phyloP scores from a whole-genome alignment of 2,329 filamentous ascomycete species.

The Pseudogymnoascus sp. region DNA sequence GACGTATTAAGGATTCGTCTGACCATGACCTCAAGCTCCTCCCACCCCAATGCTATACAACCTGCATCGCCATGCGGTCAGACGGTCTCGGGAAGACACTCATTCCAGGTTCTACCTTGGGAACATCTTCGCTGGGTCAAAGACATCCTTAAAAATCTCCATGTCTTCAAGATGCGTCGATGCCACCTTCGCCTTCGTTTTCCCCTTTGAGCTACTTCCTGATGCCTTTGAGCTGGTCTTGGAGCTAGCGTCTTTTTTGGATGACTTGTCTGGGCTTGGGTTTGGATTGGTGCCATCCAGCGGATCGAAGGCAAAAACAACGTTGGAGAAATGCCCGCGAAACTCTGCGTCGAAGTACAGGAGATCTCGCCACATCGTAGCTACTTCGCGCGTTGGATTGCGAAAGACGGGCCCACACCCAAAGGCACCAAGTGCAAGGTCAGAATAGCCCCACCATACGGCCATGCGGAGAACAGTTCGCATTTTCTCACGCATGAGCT shows the following conservation, averaged over 20 bases:
- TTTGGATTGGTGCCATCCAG: constrained; percentile 22
- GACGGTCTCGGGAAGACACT: neutral
- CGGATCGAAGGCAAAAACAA: constrained; percentile 58
- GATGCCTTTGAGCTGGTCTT: constrained; percentile 32
- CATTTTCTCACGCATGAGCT: constrained; percentile 66
- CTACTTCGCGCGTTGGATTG: constrained; percentile 57
- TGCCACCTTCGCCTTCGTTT: constrained; percentile 25
- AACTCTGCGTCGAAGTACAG: constrained; percentile 55
- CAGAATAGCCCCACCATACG: constrained; percentile 47
- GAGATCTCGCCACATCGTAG: constrained; percentile 57
- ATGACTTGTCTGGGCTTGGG: constrained; percentile 12
- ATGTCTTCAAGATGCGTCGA: constrained; percentile 33
- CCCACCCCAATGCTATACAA: neutral
- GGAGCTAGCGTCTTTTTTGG: constrained; percentile 21
- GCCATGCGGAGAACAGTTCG: constrained; percentile 62
- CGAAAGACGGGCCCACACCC: constrained; percentile 54
- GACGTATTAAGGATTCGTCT: neutral
- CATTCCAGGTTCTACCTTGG: constrained; percentile 1
- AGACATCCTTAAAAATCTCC: constrained; percentile 44
- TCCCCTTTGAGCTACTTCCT: constrained; percentile 28
- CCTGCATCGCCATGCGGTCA: neutral
- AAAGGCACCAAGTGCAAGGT: constrained; percentile 55
- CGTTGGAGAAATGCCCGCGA: constrained; percentile 50
- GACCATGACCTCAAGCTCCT: neutral
- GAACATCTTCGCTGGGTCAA: constrained; percentile 39